Base-by-base conservation (phyloP, 306 rosid species). In the Begonia masoniana region DNA sequence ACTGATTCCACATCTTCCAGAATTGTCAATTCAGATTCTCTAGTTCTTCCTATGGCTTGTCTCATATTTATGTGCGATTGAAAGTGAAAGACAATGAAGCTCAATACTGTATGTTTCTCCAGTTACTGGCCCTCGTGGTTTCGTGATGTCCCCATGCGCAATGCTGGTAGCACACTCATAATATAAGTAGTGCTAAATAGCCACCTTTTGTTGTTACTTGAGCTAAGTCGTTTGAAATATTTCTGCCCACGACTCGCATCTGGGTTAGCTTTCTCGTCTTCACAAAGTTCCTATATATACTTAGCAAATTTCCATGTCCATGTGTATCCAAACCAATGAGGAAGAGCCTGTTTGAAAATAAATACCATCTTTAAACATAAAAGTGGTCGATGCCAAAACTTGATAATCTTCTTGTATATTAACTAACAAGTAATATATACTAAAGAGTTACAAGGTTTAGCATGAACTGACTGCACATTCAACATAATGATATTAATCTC, bases 291-390 rank as follows among this genome's bases (percentile, higher is more conserved):
- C 91, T 74, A 5, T 95, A 85, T 68, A 89, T 89, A 43, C 94
- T 89, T 67, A 94, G 87, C 94, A 94, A 89, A 58, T 89, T 95
- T 15, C 97, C 97, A 76, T 85, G 85, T 41, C 88, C 95, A 51
- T 78, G 83, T 67, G 82, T 85, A 11, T 85, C 94, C 82, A 89
- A 72, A 36, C 97, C 97, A 61, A 85, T 83, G 61, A 85, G 95
- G 75, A 89, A 89, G 60, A 82, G 72, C 80, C 97, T 89, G 79
- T 24, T 52, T 16, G 15, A 41, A 45, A 10, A 35, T 57, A 65
- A 14, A 39, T 55, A 36, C 64, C 15, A 21, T 21, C 4, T 21
- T 21, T 21, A 21, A 21, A 21, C 3, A 21, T 21, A 21, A 2
- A 21, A 21, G 24, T 21, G 4, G 24, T 21, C 24, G 24, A 21